phyloP scores from a whole-genome alignment of 768 basidiomycete genomes.

The Galerina marginata region DNA sequence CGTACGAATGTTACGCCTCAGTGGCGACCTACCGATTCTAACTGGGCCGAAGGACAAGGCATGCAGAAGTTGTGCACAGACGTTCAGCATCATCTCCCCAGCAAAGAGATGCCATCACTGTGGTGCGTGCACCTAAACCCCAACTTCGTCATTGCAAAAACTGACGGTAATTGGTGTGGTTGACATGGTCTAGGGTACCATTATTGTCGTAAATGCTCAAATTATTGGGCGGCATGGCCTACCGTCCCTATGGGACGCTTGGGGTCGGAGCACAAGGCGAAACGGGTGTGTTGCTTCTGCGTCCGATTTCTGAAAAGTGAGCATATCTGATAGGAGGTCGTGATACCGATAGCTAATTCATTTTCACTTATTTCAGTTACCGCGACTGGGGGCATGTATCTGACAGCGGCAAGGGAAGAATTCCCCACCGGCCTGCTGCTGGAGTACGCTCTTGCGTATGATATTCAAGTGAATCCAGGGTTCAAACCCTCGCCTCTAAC shows the following conservation, averaged over 20 bases:
- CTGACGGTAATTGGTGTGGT: no score
- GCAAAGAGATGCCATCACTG: conserved; percentile 1
- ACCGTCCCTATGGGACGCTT: background rate
- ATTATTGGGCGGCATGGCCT: background rate
- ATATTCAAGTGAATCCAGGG: background rate
- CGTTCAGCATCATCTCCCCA: background rate
- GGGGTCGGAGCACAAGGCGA: background rate
- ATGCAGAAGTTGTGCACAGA: background rate
- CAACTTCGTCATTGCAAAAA: no score
- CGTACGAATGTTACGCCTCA: background rate
- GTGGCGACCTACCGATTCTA: background rate
- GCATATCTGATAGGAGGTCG: background rate
- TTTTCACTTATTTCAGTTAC: background rate
- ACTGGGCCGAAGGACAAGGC: background rate
- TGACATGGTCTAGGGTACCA: background rate
- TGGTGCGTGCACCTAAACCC: background rate
- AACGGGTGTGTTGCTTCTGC: conserved; percentile 1
- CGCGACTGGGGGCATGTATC: background rate
- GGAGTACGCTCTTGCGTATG: background rate
- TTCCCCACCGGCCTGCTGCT: background rate
- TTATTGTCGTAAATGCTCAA: background rate
- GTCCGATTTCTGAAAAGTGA: background rate
- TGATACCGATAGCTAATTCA: background rate
- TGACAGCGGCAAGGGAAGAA: background rate
- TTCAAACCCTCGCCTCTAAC: no score